These are phyloP conservation scores for Glonium stellatum DNA, from an alignment of 495 filamentous ascomycete species.

Conservation along the genomic window DNA sequence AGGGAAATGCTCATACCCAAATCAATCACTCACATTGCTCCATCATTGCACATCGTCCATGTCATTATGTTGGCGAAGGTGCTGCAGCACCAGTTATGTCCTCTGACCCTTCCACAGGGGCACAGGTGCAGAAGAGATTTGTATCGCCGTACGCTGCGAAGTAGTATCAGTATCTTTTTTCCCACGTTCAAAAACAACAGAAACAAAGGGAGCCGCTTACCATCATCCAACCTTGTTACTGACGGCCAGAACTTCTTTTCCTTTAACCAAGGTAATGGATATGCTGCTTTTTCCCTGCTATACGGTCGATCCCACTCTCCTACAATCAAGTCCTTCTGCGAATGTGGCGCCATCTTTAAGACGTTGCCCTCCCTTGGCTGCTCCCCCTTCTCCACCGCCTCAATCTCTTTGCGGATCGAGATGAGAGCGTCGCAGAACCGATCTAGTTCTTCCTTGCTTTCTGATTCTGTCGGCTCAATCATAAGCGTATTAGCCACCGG, in stretches of 20 bases:
- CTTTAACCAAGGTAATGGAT: conserved; percentile 74
- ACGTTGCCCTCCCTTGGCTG: conserved; percentile 78
- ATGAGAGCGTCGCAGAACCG: conserved; percentile 92
- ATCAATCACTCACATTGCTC: not conserved
- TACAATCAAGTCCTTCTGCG: conserved; percentile 68
- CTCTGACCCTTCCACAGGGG: conserved; percentile 63
- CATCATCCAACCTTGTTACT: conserved; percentile 84
- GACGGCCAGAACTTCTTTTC: conserved; percentile 99
- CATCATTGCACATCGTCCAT: not conserved
- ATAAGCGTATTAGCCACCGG: conserved; percentile 94
- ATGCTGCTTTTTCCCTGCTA: conserved; percentile 75
- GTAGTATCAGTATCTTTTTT: conserved; percentile 1
- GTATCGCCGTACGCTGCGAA: conserved; percentile 76
- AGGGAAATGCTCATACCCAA: not conserved
- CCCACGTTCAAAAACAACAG: not conserved
- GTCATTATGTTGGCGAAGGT: conserved; percentile 31
- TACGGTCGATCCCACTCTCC: conserved; percentile 76
- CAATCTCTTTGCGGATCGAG: conserved; percentile 80
- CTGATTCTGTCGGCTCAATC: conserved; percentile 97
- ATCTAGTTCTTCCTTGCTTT: conserved; percentile 89
- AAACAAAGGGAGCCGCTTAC: conserved; percentile 35
- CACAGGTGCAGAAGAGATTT: conserved; percentile 93
- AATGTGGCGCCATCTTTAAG: conserved; percentile 86
- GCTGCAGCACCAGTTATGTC: conserved; percentile 36
- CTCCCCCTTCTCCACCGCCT: conserved; percentile 72